Conservation (phyloP, 139 green algal genomes). For the Bryopsis sp. region DNA sequence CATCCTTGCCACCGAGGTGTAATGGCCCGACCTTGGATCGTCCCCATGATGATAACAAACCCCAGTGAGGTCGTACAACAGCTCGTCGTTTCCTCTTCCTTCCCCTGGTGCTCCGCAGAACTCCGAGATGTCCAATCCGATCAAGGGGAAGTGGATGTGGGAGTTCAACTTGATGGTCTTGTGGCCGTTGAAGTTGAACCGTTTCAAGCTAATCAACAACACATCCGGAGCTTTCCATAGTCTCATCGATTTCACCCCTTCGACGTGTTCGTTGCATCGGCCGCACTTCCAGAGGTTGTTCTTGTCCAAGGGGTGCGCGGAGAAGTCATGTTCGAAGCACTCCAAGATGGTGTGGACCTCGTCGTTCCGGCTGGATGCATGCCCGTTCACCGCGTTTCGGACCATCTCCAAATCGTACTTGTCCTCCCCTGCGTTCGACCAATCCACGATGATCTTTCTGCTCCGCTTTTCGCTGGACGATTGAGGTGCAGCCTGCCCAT, state of each 20-base stretch:
- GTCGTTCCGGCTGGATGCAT: too few species aligned
- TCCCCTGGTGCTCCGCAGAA: constrained; percentile 4
- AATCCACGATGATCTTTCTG: too few species aligned
- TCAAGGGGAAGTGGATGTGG: neutral
- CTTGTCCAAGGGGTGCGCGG: constrained; percentile 1
- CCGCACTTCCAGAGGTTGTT: constrained; percentile 16
- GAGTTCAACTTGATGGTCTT: constrained; percentile 5
- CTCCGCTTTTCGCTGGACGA: too few species aligned
- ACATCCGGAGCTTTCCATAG: constrained; percentile 11
- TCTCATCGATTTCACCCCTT: constrained; percentile 14
- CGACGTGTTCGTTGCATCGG: neutral
- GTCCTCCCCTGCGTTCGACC: too few species aligned
- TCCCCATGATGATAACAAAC: constrained; percentile 13
- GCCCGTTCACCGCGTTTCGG: too few species aligned
- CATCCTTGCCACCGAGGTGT: neutral
- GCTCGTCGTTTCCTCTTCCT: neutral
- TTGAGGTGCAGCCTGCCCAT: too few species aligned
- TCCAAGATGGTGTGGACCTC: neutral
- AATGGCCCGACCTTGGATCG: constrained; percentile 6
- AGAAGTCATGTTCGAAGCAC: constrained; percentile 9
- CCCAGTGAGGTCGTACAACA: constrained; percentile 7
- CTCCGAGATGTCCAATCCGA: constrained; percentile 5
- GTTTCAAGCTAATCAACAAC: constrained; percentile 3
- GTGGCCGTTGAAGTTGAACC: constrained; percentile 1
- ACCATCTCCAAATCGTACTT: too few species aligned